Conservation (phyloP, 331 rosid genomes). For the Rhamnella rubrinervis region DNA sequence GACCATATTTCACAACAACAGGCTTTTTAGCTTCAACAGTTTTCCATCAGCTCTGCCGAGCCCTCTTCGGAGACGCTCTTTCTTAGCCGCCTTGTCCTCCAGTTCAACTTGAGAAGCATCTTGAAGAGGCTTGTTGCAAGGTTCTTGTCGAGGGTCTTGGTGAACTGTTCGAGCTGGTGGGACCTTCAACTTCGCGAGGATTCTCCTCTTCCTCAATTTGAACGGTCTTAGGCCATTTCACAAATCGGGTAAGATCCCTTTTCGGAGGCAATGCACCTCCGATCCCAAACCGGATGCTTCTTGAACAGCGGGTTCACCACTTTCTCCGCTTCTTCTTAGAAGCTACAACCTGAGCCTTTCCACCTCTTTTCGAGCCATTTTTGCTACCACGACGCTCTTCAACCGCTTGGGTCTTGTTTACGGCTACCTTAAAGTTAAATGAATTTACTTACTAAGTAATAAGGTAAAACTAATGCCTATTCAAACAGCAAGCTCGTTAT, state of each 20-base stretch:
- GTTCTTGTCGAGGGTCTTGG: slow-evolving; percentile 45
- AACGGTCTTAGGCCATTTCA: slow-evolving; percentile 42
- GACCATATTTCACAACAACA: slow-evolving; percentile 41
- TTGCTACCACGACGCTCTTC: too few relatives aligned
- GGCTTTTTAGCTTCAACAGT: slow-evolving; percentile 36
- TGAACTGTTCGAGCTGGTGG: slow-evolving; percentile 39
- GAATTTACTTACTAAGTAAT: too few relatives aligned
- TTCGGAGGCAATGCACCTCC: slow-evolving; percentile 44
- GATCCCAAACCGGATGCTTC: slow-evolving; percentile 42
- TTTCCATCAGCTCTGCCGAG: slow-evolving; percentile 40
- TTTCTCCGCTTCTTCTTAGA: slow-evolving; percentile 46
- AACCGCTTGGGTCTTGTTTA: not conserved
- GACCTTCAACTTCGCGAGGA: slow-evolving; percentile 42
- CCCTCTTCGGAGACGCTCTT: slow-evolving; percentile 36
- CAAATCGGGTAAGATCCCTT: slow-evolving; percentile 42
- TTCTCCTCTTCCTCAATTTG: slow-evolving; percentile 44
- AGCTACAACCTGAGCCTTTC: slow-evolving; percentile 24
- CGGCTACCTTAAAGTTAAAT: too few relatives aligned
- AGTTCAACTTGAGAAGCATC: slow-evolving; percentile 44
- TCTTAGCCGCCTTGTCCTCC: slow-evolving; percentile 44
- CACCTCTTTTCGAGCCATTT: slow-evolving; percentile 35
- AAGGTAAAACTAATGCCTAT: too few relatives aligned
- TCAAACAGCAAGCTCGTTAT: too few relatives aligned
- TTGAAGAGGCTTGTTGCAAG: slow-evolving; percentile 39
- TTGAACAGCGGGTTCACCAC: slow-evolving; percentile 45